Evolutionary conservation across 208 protist genomes (phyloP).

Genomic region (Kentomonas sorsogonicus): DNA sequence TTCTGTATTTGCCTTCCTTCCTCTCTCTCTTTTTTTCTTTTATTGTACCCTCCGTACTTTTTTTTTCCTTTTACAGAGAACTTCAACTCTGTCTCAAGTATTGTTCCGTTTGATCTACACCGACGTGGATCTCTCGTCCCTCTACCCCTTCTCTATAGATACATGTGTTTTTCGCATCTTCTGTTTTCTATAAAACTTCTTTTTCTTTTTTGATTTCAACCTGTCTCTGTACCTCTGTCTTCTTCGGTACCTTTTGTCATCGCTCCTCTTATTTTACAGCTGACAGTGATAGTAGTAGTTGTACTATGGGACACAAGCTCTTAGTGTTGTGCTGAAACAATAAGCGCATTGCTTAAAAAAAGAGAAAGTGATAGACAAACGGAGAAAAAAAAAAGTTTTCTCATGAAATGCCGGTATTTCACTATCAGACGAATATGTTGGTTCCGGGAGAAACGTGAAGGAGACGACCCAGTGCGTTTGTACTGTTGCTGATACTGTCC

Average conservation of each 20-base stretch:
- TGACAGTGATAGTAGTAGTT: too few relatives aligned
- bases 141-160: not conserved
- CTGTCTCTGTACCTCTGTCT: not conserved
- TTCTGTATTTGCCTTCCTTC: not conserved
- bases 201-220: conserved; percentile 2
- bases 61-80: too few relatives aligned
- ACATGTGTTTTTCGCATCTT: not conserved
- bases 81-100: too few relatives aligned
- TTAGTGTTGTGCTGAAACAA: not conserved
- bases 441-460: not conserved
- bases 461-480: not conserved
- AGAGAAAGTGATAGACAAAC: conserved; percentile 5
- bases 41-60: not conserved
- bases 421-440: not conserved
- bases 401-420: not conserved
- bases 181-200: conserved; percentile 6
- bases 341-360: not conserved
- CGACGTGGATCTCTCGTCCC: too few relatives aligned
- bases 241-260: not conserved
- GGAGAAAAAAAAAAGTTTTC: conserved; percentile 10
- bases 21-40: not conserved
- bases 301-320: not conserved
- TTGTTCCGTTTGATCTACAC: too few relatives aligned
- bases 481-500: not conserved
- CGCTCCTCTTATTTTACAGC: too few relatives aligned